Conservation (phyloP, 2,329 filamentous ascomycete species). For the Sporothrix dimorphospora region DNA sequence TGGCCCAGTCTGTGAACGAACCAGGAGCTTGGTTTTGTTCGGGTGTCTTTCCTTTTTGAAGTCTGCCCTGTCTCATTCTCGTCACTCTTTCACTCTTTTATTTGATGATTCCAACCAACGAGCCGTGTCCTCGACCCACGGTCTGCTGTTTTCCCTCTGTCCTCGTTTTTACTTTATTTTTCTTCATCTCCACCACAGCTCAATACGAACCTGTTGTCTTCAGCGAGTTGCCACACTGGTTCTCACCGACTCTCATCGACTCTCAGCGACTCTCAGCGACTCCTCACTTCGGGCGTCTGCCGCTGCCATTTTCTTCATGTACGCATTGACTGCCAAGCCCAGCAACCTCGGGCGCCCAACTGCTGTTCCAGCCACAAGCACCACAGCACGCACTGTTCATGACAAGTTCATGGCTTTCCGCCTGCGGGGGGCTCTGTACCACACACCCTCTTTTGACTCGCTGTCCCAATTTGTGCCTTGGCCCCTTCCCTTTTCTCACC, state of each 20-base stretch:
- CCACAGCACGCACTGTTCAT: not conserved
- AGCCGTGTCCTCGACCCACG: not conserved
- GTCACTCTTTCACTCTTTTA: not conserved
- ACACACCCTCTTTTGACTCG: not conserved
- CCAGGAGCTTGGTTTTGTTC: not conserved
- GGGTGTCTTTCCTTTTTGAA: too few relatives aligned
- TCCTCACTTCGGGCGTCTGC: not conserved
- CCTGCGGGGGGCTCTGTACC: not conserved
- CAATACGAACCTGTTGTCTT: not conserved
- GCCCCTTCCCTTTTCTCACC: not conserved
- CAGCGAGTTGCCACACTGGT: not conserved
- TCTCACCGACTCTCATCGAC: not conserved
- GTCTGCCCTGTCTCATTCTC: too few relatives aligned
- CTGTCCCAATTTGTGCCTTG: not conserved
- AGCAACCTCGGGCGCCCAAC: not conserved
- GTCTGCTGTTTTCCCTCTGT: not conserved
- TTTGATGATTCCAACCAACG: not conserved
- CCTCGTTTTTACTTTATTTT: not conserved
- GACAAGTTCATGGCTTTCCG: not conserved
- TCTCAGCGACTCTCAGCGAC: not conserved
- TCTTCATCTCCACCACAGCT: not conserved
- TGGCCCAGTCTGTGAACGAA: not conserved
- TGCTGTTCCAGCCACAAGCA: not conserved
- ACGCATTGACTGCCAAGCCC: slow-evolving; percentile 1
- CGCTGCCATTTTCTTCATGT: not conserved